phyloP scores from a whole-genome alignment of 495 filamentous ascomycete species.

The Hypoxylon cercidicola region DNA sequence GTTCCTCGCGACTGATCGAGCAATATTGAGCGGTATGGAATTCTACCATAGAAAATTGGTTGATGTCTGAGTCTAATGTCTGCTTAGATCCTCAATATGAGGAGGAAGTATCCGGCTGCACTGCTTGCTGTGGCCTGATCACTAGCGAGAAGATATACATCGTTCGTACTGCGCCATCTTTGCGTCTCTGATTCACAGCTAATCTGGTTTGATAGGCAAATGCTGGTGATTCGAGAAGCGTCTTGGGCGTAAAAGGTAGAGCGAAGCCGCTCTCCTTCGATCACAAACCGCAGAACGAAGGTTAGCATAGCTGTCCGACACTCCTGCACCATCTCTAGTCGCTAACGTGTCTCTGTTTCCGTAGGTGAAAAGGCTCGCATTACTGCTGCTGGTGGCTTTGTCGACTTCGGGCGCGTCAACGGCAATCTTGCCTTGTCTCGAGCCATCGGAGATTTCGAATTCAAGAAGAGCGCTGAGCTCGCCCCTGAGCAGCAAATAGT shows the following conservation, averaged over 20 bases:
- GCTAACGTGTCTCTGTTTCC: constrained; percentile 27
- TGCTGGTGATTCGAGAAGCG: constrained; percentile 93
- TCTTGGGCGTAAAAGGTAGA: constrained; percentile 93
- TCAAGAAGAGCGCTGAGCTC: constrained; percentile 98
- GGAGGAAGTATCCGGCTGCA: constrained; percentile 98
- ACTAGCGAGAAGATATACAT: constrained; percentile 93
- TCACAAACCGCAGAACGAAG: constrained; percentile 98
- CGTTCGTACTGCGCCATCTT: constrained; percentile 60
- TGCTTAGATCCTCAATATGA: constrained; percentile 89
- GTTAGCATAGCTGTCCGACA: constrained; percentile 56
- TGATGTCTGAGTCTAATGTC: constrained; percentile 24
- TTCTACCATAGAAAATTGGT: not conserved
- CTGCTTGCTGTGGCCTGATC: constrained; percentile 88
- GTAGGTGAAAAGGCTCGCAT: constrained; percentile 96
- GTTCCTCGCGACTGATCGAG: constrained; percentile 94
- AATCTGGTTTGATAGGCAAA: constrained; percentile 74
- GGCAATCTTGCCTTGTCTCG: constrained; percentile 97
- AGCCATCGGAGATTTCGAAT: constrained; percentile 98
- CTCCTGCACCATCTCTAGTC: not conserved
- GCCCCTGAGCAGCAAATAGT: constrained; percentile 98
- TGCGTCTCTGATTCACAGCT: constrained; percentile 18
- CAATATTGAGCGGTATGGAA: constrained; percentile 87
- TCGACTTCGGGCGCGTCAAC: constrained; percentile 98
- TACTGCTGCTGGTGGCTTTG: constrained; percentile 93
- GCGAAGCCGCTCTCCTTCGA: constrained; percentile 97